Evolutionary conservation across 73 alveolate species (phyloP).

Genomic region (Paramecium sonneborni): DNA sequence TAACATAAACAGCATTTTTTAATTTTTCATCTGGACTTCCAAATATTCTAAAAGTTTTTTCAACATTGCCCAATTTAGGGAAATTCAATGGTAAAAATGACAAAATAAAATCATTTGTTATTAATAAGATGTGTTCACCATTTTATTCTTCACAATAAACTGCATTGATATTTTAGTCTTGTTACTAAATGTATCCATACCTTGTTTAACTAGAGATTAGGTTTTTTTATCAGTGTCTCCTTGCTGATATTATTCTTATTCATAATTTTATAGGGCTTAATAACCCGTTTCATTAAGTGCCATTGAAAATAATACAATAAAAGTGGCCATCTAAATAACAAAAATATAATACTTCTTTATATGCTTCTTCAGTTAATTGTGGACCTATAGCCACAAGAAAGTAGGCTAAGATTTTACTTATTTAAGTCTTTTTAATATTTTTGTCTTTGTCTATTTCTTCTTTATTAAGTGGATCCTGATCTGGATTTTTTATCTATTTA

Average conservation of each 20-base stretch:
- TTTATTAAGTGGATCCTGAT: slow-evolving; percentile 51
- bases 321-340: background rate
- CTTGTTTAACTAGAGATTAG: background rate
- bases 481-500: slow-evolving; percentile 36
- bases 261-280: background rate
- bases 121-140: slow-evolving; percentile 65
- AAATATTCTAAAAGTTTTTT: slow-evolving; percentile 37
- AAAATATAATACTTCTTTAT: slow-evolving; percentile 11
- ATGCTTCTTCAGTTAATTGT: slow-evolving; percentile 49
- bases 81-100: slow-evolving; percentile 49
- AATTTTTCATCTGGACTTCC: slow-evolving; percentile 62
- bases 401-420: slow-evolving; percentile 60
- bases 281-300: slow-evolving; percentile 20
- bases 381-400: slow-evolving; percentile 51
- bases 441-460: slow-evolving; percentile 64
- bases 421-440: slow-evolving; percentile 57
- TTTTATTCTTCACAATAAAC: slow-evolving; percentile 56
- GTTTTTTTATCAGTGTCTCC: background rate
- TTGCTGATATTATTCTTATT: slow-evolving; percentile 26
- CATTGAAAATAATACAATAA: background rate
- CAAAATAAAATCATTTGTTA: slow-evolving; percentile 58
- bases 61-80: slow-evolving; percentile 7
- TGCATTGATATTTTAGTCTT: background rate
- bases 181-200: slow-evolving; percentile 33
- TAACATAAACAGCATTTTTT: slow-evolving; percentile 68